Percentiles rank a stretch among this genome's conserved stretches.
These are phyloP conservation scores for Colletotrichum tropicale DNA, from an alignment of 2,329 filamentous ascomycete genomes.

Conservation along the genomic window DNA sequence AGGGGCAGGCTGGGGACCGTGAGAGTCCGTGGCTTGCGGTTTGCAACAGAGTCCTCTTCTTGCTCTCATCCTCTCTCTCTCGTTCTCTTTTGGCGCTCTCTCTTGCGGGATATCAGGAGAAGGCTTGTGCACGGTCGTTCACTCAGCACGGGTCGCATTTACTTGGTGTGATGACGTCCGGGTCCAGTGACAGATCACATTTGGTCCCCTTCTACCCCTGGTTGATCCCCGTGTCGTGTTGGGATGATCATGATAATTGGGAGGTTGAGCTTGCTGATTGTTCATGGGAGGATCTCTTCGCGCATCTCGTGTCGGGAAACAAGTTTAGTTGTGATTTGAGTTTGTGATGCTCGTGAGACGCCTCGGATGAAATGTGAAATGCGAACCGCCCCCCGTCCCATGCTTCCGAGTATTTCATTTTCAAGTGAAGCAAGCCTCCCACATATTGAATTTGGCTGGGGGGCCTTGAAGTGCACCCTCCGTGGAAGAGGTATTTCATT, in stretches of 20 bases:
- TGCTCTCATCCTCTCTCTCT: neutral
- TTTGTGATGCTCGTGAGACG: neutral
- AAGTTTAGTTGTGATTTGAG: neutral
- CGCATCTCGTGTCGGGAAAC: neutral
- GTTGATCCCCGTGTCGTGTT: neutral
- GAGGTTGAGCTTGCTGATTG: neutral
- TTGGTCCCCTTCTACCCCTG: neutral
- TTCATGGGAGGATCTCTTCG: neutral
- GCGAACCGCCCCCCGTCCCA: neutral
- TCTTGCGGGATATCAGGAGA: neutral
- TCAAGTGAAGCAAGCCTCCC: neutral
- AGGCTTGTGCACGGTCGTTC: neutral
- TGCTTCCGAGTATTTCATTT: neutral
- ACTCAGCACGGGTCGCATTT: neutral
- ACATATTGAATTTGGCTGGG: neutral
- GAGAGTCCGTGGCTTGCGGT: neutral
- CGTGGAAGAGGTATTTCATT: neutral
- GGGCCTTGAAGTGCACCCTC: neutral
- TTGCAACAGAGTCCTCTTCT: neutral
- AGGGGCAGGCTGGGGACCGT: neutral
- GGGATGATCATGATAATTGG: neutral
- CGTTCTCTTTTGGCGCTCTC: neutral
- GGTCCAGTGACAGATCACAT: neutral
- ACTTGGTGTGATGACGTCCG: neutral
- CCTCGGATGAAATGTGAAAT: neutral